Conservation (phyloP, 2,329 filamentous ascomycete genomes). For the Colletotrichum somersetense region DNA sequence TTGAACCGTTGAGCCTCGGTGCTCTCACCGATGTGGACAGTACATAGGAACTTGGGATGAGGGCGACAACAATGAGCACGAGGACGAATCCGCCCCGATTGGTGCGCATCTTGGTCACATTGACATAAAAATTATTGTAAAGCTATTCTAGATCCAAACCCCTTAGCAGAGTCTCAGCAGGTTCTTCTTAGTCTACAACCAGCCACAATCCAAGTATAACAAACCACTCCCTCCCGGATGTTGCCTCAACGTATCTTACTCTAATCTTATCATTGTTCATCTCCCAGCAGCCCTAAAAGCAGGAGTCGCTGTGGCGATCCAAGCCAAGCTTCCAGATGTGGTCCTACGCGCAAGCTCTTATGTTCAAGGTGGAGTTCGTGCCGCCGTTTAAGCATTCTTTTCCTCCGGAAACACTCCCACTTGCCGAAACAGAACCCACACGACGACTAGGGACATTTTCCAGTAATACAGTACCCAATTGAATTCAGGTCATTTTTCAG, state of each 20-base stretch:
- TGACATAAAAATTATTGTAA: neutral
- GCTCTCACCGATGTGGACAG: neutral
- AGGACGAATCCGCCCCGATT: slow-evolving; percentile 2
- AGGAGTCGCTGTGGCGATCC: neutral
- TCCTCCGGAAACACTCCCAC: slow-evolving; percentile 28
- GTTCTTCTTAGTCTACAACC: slow-evolving; percentile 3
- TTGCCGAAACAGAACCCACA: slow-evolving; percentile 21
- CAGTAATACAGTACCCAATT: neutral
- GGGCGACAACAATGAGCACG: neutral
- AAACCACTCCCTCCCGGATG: slow-evolving; percentile 23
- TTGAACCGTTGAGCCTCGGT: neutral
- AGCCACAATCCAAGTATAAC: slow-evolving; percentile 23
- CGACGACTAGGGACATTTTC: neutral
- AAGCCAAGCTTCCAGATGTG: slow-evolving; percentile 8
- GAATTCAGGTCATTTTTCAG: neutral
- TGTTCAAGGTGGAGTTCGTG: slow-evolving; percentile 8
- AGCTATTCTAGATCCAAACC: slow-evolving; percentile 2
- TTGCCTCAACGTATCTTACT: slow-evolving; percentile 12
- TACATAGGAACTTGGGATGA: neutral
- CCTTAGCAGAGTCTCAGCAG: slow-evolving; percentile 6
- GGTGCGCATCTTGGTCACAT: slow-evolving; percentile 1
- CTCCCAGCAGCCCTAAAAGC: slow-evolving; percentile 4
- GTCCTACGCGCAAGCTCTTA: slow-evolving; percentile 33
- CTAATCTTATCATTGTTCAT: slow-evolving; percentile 9
- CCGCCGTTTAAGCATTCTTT: slow-evolving; percentile 33